Evolutionary conservation across 1,284 basidiomycete genomes (phyloP).

Genomic region (Leccinum subfulvum): DNA sequence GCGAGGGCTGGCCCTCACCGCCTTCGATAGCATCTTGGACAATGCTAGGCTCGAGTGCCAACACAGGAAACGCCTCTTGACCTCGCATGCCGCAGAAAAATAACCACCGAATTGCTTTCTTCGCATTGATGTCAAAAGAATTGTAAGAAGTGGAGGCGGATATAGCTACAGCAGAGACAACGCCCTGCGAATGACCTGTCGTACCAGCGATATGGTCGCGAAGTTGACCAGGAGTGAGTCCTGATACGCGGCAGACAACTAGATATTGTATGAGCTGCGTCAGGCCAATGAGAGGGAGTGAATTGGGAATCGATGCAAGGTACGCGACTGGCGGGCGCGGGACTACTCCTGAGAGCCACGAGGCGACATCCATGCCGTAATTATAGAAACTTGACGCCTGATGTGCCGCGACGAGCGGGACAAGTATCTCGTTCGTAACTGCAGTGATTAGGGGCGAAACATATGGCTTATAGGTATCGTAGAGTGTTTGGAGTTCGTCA

Average conservation of each 20-base stretch:
- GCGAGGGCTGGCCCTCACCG: slow-evolving; percentile 89
- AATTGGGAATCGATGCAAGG: slow-evolving; percentile 92
- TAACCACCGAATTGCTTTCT: slow-evolving; percentile 87
- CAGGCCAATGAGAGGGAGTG: slow-evolving; percentile 92
- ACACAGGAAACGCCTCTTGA: slow-evolving; percentile 92
- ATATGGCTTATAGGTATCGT: slow-evolving; percentile 88
- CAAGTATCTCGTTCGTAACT: slow-evolving; percentile 67
- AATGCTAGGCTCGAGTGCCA: slow-evolving; percentile 86
- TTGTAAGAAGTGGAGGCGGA: slow-evolving; percentile 79
- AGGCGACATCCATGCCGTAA: slow-evolving; percentile 78
- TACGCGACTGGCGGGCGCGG: slow-evolving; percentile 83
- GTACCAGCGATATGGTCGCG: slow-evolving; percentile 77
- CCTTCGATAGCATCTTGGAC: slow-evolving; percentile 87
- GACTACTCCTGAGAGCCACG: slow-evolving; percentile 78
- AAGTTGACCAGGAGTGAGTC: slow-evolving; percentile 79
- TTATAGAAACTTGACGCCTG: slow-evolving; percentile 70
- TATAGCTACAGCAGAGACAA: slow-evolving; percentile 89
- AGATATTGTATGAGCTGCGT: slow-evolving; percentile 95
- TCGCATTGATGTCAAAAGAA: slow-evolving; percentile 71
- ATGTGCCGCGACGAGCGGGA: slow-evolving; percentile 68
- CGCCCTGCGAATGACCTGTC: slow-evolving; percentile 96
- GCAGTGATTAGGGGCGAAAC: slow-evolving; percentile 69
- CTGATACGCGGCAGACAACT: slow-evolving; percentile 71
- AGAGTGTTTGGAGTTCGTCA: slow-evolving; percentile 90
- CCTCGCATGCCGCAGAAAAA: slow-evolving; percentile 94